Conservation (phyloP, 768 basidiomycete species). For the Gymnopilus dilepis region DNA sequence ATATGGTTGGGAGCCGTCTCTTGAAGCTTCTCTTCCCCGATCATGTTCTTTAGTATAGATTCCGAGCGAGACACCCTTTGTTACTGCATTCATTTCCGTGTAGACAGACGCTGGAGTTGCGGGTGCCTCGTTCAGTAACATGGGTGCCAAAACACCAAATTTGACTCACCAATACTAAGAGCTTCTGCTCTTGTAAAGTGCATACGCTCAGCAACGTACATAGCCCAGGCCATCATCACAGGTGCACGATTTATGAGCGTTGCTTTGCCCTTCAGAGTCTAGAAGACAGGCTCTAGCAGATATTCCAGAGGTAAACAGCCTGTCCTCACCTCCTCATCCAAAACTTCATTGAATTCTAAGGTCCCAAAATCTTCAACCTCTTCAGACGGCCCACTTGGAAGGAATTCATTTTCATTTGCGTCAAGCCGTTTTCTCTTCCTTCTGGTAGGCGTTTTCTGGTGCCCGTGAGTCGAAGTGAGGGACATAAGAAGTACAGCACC, state of each 20-base stretch:
- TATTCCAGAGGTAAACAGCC: background rate
- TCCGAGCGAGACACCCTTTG: conserved; percentile 86
- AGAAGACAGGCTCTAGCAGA: background rate
- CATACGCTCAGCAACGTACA: conserved; percentile 81
- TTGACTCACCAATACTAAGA: conserved; percentile 77
- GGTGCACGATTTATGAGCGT: conserved; percentile 90
- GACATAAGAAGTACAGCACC: conserved; percentile 1
- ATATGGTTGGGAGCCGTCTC: conserved; percentile 75
- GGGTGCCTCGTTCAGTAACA: background rate
- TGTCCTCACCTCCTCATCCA: conserved; percentile 62
- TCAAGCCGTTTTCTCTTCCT: conserved; percentile 58
- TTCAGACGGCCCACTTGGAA: conserved; percentile 56
- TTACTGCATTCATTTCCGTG: conserved; percentile 89
- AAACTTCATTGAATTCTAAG: conserved; percentile 73
- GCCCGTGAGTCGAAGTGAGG: conserved; percentile 4
- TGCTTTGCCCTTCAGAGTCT: conserved; percentile 66
- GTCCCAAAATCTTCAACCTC: conserved; percentile 57
- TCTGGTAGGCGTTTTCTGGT: conserved; percentile 50
- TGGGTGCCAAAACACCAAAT: background rate
- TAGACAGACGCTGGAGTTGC: conserved; percentile 72
- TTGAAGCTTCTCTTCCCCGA: conserved; percentile 57
- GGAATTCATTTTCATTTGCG: conserved; percentile 56
- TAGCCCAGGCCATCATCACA: conserved; percentile 94
- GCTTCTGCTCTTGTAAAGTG: conserved; percentile 91
- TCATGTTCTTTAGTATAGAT: conserved; percentile 65